These are phyloP conservation scores for Eudorina sp. DNA, from an alignment of 139 green algal genomes.

Conservation along the genomic window DNA sequence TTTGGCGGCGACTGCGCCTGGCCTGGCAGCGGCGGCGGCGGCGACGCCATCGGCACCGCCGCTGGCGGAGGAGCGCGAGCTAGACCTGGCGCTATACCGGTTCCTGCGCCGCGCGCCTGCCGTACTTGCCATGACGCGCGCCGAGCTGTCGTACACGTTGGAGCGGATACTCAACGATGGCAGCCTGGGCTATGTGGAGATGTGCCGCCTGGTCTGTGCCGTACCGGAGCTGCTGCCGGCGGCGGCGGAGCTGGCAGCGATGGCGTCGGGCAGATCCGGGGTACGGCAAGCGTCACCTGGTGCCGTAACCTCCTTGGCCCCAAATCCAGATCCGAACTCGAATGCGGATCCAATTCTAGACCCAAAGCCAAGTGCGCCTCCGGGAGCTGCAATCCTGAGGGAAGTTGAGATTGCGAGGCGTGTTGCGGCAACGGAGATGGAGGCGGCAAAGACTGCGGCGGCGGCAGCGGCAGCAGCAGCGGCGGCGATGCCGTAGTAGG, in stretches of 20 bases:
- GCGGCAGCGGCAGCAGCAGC: background rate
- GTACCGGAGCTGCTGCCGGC: constrained; percentile 29
- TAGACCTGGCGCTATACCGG: constrained; percentile 19
- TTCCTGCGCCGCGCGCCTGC: constrained; percentile 8
- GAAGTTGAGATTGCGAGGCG: too few species aligned
- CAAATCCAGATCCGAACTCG: too few species aligned
- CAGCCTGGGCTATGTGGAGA: background rate
- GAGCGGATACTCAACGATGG: constrained; percentile 1
- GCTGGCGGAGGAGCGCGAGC: constrained; percentile 28
- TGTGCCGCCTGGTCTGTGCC: constrained; percentile 30
- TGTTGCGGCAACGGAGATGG: too few species aligned
- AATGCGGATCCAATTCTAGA: too few species aligned
- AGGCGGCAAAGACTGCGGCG: background rate
- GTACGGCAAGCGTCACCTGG: too few species aligned
- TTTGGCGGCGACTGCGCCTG: too few species aligned
- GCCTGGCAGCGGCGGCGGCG: background rate
- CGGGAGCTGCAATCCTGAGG: too few species aligned
- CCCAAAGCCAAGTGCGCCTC: too few species aligned
- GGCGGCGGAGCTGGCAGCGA: background rate
- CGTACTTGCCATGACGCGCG: background rate
- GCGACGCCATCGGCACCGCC: background rate
- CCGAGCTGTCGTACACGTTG: background rate
- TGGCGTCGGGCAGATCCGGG: too few species aligned
- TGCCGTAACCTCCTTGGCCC: too few species aligned
- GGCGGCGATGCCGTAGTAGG: too few species aligned